These are phyloP conservation scores for Trichoderma guizhouense DNA, from an alignment of 2,329 filamentous ascomycete genomes.

Conservation along the genomic window DNA sequence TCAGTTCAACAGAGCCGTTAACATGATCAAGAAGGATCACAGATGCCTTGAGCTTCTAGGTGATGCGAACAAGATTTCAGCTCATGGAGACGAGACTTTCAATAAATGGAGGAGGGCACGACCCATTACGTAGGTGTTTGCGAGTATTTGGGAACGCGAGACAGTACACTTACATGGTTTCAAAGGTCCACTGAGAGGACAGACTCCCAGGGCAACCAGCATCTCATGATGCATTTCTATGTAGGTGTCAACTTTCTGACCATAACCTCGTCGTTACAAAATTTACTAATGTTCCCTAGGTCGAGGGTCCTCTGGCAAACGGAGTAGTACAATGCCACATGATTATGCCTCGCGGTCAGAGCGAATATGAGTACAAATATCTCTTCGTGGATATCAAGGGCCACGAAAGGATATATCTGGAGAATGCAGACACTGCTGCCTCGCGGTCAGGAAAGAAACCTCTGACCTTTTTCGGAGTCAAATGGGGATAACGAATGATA, in stretches of 20 bases:
- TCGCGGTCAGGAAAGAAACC: constrained; percentile 39
- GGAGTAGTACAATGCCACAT: constrained; percentile 78
- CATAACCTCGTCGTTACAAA: neutral
- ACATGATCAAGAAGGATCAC: constrained; percentile 69
- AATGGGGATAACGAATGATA: constrained; percentile 42
- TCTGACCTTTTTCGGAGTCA: constrained; percentile 60
- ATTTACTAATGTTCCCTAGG: constrained; percentile 41
- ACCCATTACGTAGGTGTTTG: constrained; percentile 52
- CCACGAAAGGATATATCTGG: constrained; percentile 61
- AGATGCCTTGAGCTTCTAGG: constrained; percentile 73
- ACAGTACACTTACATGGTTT: constrained; percentile 27
- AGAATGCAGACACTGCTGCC: constrained; percentile 51
- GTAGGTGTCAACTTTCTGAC: constrained; percentile 41
- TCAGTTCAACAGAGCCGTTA: constrained; percentile 83
- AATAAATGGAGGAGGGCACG: constrained; percentile 75
- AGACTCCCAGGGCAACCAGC: constrained; percentile 72
- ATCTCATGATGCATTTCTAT: constrained; percentile 82
- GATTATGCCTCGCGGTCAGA: constrained; percentile 60
- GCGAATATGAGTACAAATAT: constrained; percentile 74
- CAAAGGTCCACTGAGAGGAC: constrained; percentile 62
- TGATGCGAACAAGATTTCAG: constrained; percentile 69
- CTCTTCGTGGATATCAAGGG: constrained; percentile 78
- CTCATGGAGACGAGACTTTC: constrained; percentile 75
- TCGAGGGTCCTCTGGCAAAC: constrained; percentile 71
- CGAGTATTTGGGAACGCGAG: neutral